These are phyloP conservation scores for Paramecium sexaurelia DNA, from an alignment of 73 alveolate species.

Conservation along the genomic window DNA sequence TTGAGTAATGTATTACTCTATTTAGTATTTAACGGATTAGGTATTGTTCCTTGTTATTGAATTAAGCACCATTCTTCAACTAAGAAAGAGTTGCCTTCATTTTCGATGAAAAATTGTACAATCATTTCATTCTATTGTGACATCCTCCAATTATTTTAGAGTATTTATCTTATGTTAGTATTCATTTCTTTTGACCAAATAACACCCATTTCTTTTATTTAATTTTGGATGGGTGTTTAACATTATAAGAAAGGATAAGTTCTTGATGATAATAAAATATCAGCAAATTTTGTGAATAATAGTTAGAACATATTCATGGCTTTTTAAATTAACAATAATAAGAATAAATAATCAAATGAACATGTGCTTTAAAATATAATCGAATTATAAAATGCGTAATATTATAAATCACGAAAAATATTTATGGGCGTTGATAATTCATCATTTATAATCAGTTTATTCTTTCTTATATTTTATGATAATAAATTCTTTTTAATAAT, in stretches of 20 bases:
- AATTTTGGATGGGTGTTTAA: background rate
- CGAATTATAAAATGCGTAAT: background rate
- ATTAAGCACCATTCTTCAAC: slow-evolving; percentile 51
- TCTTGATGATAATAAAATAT: slow-evolving; percentile 19
- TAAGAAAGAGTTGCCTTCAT: background rate
- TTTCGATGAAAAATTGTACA: slow-evolving; percentile 21
- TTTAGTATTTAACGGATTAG: background rate
- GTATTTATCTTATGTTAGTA: background rate
- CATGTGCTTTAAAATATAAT: slow-evolving; percentile 5
- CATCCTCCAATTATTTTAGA: slow-evolving; percentile 26
- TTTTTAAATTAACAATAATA: slow-evolving; percentile 19
- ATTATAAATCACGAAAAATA: background rate
- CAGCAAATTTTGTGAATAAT: slow-evolving; percentile 39
- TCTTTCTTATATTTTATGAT: background rate
- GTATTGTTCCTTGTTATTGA: background rate
- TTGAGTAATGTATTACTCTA: background rate
- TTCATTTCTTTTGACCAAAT: background rate
- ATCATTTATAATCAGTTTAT: background rate
- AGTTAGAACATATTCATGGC: slow-evolving; percentile 30
- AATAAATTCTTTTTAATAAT: background rate
- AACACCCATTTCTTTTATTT: background rate
- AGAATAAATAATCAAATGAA: slow-evolving; percentile 7
- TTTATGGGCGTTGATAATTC: background rate
- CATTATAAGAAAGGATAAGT: slow-evolving; percentile 11
- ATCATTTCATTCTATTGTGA: slow-evolving; percentile 21